Conservation (phyloP, 2,329 filamentous ascomycete species). For the Calycina herbarum region DNA sequence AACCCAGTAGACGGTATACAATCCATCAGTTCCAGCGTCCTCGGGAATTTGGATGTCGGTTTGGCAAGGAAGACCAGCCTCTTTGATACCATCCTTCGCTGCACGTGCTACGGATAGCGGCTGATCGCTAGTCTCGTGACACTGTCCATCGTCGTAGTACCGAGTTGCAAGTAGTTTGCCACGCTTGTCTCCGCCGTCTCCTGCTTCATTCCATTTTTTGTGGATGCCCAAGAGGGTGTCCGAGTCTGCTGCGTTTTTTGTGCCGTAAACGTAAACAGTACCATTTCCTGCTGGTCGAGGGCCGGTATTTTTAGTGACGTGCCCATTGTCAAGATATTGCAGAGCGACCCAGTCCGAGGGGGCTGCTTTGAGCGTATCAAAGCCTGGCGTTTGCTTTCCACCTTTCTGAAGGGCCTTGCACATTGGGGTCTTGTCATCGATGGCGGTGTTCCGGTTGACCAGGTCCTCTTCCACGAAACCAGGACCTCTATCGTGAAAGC, state of each 20-base stretch:
- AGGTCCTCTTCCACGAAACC: constrained; percentile 60
- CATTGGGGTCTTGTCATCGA: constrained; percentile 54
- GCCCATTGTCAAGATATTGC: constrained; percentile 73
- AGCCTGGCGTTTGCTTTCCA: constrained; percentile 34
- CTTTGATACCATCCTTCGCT: constrained; percentile 44
- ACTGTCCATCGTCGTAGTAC: constrained; percentile 87
- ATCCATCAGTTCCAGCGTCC: constrained; percentile 59
- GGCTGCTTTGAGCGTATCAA: constrained; percentile 42
- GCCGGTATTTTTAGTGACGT: constrained; percentile 56
- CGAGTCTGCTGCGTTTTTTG: constrained; percentile 53
- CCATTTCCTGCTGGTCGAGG: constrained; percentile 56
- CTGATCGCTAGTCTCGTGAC: constrained; percentile 73
- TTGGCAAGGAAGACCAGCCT: constrained; percentile 68
- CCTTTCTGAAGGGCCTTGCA: constrained; percentile 65
- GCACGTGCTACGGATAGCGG: constrained; percentile 60
- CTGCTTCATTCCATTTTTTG: constrained; percentile 73
- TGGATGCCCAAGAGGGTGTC: constrained; percentile 66
- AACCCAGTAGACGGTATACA: constrained; percentile 89
- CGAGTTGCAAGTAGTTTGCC: constrained; percentile 75
- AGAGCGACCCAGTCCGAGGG: constrained; percentile 66
- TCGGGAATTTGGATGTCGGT: constrained; percentile 74
- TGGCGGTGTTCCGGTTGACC: constrained; percentile 60
- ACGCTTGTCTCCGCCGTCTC: constrained; percentile 75
- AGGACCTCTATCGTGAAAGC: constrained; percentile 59
- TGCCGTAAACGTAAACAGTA: constrained; percentile 75